Percentiles rank a stretch among this genome's conserved stretches.
phyloP scores from a whole-genome alignment of 2,329 filamentous ascomycete genomes.

The Colletotrichum sp. region DNA sequence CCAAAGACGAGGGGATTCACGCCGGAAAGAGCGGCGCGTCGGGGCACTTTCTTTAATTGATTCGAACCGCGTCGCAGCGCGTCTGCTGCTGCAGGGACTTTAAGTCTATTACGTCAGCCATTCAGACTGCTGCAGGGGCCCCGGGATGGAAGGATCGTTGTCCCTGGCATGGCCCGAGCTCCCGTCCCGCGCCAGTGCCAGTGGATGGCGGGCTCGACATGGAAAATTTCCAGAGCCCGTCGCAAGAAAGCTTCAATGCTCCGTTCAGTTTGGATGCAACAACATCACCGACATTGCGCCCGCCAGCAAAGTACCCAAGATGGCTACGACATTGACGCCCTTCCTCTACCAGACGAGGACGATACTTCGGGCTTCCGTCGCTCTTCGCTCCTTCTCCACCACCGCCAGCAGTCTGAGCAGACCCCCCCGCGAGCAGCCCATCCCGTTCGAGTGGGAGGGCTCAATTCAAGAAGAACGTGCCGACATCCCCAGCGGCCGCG shows the following conservation, averaged over 20 bases:
- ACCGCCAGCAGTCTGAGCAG: slow-evolving; percentile 14
- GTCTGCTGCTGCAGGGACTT: not conserved
- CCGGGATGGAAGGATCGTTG: not conserved
- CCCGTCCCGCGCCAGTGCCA: not conserved
- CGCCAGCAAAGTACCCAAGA: slow-evolving; percentile 24
- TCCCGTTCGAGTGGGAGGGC: slow-evolving; percentile 58
- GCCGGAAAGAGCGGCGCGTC: not conserved
- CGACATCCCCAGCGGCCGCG: slow-evolving; percentile 23
- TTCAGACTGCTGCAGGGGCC: not conserved
- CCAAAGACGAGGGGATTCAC: not conserved
- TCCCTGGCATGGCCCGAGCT: slow-evolving; percentile 11
- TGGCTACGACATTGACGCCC: slow-evolving; percentile 59
- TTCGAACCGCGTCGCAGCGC: slow-evolving; percentile 23
- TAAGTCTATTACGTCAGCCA: slow-evolving; percentile 8
- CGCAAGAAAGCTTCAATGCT: not conserved
- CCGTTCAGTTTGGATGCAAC: not conserved
- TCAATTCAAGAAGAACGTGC: slow-evolving; percentile 22
- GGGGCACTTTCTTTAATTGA: slow-evolving; percentile 9
- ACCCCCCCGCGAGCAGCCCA: slow-evolving; percentile 31
- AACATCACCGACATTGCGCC: not conserved
- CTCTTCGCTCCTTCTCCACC: slow-evolving; percentile 21
- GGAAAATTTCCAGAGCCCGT: not conserved
- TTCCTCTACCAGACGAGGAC: slow-evolving; percentile 79
- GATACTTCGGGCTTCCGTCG: slow-evolving; percentile 43
- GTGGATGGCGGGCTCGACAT: not conserved